phyloP scores from a whole-genome alignment of 1,284 basidiomycete species.

The Termitomyces sp. region DNA sequence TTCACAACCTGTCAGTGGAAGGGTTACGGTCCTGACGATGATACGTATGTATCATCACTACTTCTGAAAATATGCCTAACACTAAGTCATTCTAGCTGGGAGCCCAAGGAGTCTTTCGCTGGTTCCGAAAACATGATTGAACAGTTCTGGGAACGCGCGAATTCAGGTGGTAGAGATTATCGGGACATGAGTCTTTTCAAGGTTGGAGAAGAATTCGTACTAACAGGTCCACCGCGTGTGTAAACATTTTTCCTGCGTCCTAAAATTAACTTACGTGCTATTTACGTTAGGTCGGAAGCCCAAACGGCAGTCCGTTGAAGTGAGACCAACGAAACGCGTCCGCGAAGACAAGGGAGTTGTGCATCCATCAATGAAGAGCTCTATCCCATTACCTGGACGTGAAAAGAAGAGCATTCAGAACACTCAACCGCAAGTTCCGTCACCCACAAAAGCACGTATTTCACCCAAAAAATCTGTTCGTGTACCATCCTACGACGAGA shows the following conservation, averaged over 20 bases:
- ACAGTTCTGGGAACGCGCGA: constrained; percentile 56
- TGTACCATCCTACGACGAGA: constrained; percentile 24
- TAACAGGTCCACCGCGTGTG: constrained; percentile 55
- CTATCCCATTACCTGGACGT: constrained; percentile 3
- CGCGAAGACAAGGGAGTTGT: constrained; percentile 12
- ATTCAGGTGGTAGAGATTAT: constrained; percentile 47
- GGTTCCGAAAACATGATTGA: constrained; percentile 55
- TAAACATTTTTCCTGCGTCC: not conserved
- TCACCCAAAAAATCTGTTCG: constrained; percentile 18
- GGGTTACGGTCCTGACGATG: constrained; percentile 51
- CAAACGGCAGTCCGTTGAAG: constrained; percentile 18
- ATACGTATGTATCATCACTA: constrained; percentile 49
- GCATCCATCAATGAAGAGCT: not conserved
- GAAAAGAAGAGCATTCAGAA: not conserved
- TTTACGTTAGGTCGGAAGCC: constrained; percentile 18
- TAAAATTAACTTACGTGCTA: not conserved
- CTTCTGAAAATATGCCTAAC: not conserved
- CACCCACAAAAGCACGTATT: constrained; percentile 5
- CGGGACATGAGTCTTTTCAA: constrained; percentile 46
- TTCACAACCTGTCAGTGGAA: constrained; percentile 52
- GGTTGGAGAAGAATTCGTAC: constrained; percentile 49
- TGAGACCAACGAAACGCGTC: constrained; percentile 23
- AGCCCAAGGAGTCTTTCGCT: constrained; percentile 57
- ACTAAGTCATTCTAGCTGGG: constrained; percentile 47
- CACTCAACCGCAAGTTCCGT: not conserved